Conservation (phyloP, 257 asterid species). For the Craterostigma plantagineum region DNA sequence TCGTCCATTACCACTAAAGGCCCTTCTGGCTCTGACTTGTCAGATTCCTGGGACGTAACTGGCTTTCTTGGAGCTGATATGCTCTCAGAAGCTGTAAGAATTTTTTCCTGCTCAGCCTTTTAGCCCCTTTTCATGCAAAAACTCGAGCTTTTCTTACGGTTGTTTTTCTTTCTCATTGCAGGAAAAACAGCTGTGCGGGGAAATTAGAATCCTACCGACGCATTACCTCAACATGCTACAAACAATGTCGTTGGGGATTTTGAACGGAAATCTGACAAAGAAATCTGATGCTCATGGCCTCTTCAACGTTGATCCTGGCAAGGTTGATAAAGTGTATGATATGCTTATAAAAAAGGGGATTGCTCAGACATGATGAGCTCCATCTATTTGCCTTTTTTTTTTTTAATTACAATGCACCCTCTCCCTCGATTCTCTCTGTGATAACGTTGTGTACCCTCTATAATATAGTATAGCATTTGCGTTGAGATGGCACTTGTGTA, state of each 20-base stretch:
- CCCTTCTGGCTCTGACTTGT: conserved; percentile 27
- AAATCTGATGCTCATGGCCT: conserved; percentile 56
- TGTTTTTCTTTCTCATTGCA: no score
- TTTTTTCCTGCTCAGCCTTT: conserved; percentile 6
- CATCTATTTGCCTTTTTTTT: no score
- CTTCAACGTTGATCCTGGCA: conserved; percentile 48
- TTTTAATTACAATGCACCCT: no score
- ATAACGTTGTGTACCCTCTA: no score
- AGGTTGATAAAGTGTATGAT: conserved; percentile 59
- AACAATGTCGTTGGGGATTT: conserved; percentile 32
- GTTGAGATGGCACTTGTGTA: no score
- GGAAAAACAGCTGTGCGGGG: conserved; percentile 77
- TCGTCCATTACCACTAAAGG: conserved; percentile 29
- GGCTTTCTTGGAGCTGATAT: conserved; percentile 28
- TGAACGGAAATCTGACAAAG: conserved; percentile 47
- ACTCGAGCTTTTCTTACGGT: not conserved
- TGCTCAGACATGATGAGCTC: conserved; percentile 13
- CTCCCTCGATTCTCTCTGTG: no score
- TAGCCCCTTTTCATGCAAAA: conserved; percentile 1
- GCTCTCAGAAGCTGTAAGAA: conserved; percentile 64
- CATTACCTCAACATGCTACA: conserved; percentile 60
- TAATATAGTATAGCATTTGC: no score
- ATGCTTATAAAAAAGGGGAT: conserved; percentile 61
- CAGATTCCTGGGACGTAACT: conserved; percentile 20
- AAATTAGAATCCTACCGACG: conserved; percentile 38